Base-by-base conservation (phyloP, 1,284 basidiomycete species). In the Ceratobasidium sp. region DNA sequence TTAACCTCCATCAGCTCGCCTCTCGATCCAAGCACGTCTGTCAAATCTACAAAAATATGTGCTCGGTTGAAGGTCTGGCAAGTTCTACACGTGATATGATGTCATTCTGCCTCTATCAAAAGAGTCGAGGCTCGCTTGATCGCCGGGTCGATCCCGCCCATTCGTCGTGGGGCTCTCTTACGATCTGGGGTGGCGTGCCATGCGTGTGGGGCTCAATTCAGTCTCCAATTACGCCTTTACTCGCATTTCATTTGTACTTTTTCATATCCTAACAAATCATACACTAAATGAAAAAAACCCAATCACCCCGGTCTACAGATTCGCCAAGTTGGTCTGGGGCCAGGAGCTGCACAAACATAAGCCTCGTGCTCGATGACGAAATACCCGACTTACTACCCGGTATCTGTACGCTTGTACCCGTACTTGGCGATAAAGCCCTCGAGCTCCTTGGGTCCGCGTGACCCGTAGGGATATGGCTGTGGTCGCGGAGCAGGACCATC, bases 401-500 rank as follows among this genome's bases (percentile, higher is more conserved):
- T 79, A 57, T 79, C 78, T 47, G 83, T 78, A 54, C 94, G 86
- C 79, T 83, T 89, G 83, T 86, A 97, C 14, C 92, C 93, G 75
- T 87, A 89, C 77, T 87, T 87, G 68, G 72, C 74, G 72, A 91
- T 87, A 77, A 94, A 98, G 0, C 78, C 79, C 25, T 93, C 89
- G 54, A 96, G 82, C 77, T 89, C 84, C 74, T 87, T 86, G 2
- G 95, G 95, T n/a, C 94, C 95, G 71, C 95, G 87, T 69, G 93
- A 93, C 68, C 95, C 95, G 77, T 97, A 98, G 9, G 88, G 85
- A 80, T 98, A 98, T 11, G 83, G 78, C 67, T 87, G 81, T 13
- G 92, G 93, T 75, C 80, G 87, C 69, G 93, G 91, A 21, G 78
- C 77, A 56, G 81, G 78, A 23, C 87, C 87, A 67, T 79, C 60